A percentile compares a stretch with the other conserved stretches of the same genome.
phyloP scores from a whole-genome alignment of 305 asterid species.

The Fraxinus latifolia region DNA sequence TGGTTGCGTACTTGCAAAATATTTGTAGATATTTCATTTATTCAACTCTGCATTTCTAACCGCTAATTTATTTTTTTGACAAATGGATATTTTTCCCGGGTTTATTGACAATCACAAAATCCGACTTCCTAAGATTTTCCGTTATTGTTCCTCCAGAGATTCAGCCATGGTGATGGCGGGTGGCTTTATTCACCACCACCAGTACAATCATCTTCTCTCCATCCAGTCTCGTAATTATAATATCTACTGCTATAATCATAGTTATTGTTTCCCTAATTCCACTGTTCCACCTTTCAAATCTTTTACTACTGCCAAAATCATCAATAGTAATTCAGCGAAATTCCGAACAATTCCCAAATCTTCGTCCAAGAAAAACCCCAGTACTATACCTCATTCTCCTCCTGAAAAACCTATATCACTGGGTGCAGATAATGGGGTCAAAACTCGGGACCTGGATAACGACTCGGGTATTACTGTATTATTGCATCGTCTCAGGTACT shows the following conservation, averaged over 20 bases:
- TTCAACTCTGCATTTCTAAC: conserved; percentile 12
- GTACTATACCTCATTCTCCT: conserved; percentile 21
- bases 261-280: conserved; percentile 12
- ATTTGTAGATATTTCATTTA: conserved; percentile 1
- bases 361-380: conserved; percentile 33
- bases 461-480: conserved; percentile 12
- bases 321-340: conserved; percentile 20
- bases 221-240: background rate
- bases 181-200: conserved; percentile 16
- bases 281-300: conserved; percentile 16
- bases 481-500: conserved; percentile 40
- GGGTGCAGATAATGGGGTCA: conserved; percentile 26
- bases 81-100: background rate
- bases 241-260: background rate
- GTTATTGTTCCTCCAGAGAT: background rate
- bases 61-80: conserved; percentile 29
- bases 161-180: conserved; percentile 35
- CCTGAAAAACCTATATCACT: conserved; percentile 24
- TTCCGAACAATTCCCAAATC: conserved; percentile 25
- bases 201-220: conserved; percentile 14
- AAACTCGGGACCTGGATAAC: conserved; percentile 14
- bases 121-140: background rate
- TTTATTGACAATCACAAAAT: background rate
- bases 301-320: background rate
- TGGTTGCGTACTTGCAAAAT: background rate